Percentiles rank a stretch among this genome's conserved stretches.
These are phyloP conservation scores for Cladorrhinum sp. DNA, from an alignment of 2,329 filamentous ascomycete genomes.

Conservation along the genomic window DNA sequence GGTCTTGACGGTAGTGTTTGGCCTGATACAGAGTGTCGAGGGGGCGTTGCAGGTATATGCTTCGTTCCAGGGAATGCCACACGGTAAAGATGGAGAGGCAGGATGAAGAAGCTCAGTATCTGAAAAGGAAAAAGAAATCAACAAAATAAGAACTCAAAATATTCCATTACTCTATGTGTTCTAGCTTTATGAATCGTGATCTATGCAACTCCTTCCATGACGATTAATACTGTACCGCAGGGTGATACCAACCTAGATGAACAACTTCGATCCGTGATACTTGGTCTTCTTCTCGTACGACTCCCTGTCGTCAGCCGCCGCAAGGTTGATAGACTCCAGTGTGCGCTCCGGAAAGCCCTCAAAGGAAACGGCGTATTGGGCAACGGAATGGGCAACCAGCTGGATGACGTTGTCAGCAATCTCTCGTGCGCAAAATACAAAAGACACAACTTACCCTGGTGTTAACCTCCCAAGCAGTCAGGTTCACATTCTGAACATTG, in stretches of 20 bases:
- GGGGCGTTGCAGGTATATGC: neutral
- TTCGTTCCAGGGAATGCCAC: neutral
- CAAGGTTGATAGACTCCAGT: constrained; percentile 25
- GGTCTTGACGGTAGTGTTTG: constrained; percentile 41
- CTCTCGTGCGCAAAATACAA: neutral
- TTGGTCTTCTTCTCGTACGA: constrained; percentile 38
- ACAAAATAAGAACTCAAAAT: neutral
- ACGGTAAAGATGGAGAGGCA: neutral
- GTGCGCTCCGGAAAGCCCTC: constrained; percentile 60
- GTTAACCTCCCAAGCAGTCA: constrained; percentile 60
- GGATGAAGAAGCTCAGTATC: neutral
- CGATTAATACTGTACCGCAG: neutral
- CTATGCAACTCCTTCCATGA: neutral
- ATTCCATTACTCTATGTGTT: neutral
- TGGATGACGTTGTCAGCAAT: constrained; percentile 26
- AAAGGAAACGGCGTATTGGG: constrained; percentile 64
- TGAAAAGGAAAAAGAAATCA: neutral
- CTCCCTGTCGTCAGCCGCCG: neutral
- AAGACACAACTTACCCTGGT: constrained; percentile 47
- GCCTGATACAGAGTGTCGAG: constrained; percentile 39
- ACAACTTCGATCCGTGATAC: constrained; percentile 50
- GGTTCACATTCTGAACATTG: constrained; percentile 54
- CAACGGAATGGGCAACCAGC: constrained; percentile 71
- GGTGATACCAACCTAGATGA: constrained; percentile 37
- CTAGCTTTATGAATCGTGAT: neutral